Evolutionary conservation across 495 filamentous ascomycete species (phyloP).

Genomic region (Neurospora intermedia): DNA sequence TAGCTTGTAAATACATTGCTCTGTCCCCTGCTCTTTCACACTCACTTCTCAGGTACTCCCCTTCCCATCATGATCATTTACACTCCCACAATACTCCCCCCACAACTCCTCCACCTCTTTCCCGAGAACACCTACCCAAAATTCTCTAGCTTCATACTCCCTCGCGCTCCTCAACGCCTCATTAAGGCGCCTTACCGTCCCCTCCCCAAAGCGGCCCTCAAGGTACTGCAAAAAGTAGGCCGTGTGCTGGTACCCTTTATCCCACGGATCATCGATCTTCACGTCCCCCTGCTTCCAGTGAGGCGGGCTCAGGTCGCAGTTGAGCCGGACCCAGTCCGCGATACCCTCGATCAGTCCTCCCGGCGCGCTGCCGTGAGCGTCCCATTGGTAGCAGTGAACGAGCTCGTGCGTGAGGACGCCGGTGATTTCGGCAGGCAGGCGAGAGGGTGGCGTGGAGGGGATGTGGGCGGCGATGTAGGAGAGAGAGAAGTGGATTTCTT

Average conservation of each 20-base stretch:
- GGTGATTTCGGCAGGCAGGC: conserved; percentile 52
- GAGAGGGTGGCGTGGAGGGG: conserved; percentile 15
- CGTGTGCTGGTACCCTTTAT: conserved; percentile 85
- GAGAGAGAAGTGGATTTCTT: conserved; percentile 85
- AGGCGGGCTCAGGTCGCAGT: conserved; percentile 59
- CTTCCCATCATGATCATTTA: background rate
- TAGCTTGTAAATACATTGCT: background rate
- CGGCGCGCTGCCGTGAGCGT: conserved; percentile 51
- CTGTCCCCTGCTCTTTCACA: background rate
- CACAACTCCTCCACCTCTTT: conserved; percentile 56
- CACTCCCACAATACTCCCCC: conserved; percentile 47
- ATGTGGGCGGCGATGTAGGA: conserved; percentile 52
- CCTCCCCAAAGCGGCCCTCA: conserved; percentile 52
- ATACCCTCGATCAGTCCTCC: conserved; percentile 85
- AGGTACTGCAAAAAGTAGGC: conserved; percentile 82
- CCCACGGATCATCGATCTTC: conserved; percentile 46
- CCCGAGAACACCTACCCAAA: conserved; percentile 66
- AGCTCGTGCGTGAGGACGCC: conserved; percentile 89
- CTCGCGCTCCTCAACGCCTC: conserved; percentile 47
- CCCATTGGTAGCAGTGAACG: conserved; percentile 91
- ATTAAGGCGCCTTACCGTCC: conserved; percentile 66
- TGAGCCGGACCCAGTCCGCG: conserved; percentile 85
- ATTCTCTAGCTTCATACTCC: conserved; percentile 45
- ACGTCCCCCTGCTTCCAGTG: conserved; percentile 61
- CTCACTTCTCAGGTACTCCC: background rate